These are phyloP conservation scores for Primulina tabacum DNA, from an alignment of 257 asterid genomes.

Conservation along the genomic window DNA sequence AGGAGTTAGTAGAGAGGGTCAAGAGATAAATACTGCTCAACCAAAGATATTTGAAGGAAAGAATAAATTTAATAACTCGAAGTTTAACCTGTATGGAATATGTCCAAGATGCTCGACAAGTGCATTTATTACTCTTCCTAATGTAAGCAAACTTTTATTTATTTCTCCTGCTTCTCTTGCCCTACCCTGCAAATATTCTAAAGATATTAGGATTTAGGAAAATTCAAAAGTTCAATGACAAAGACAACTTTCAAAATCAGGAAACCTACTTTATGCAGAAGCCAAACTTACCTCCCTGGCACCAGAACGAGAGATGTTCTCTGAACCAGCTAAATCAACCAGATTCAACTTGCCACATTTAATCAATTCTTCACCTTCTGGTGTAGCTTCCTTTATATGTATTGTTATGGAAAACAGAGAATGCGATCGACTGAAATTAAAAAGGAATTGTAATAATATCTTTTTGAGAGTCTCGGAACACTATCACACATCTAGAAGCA, in stretches of 20 bases:
- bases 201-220: neutral
- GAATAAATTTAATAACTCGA: neutral
- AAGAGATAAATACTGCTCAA: neutral
- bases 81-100: slow-evolving; percentile 67
- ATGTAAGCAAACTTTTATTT: slow-evolving; percentile 84
- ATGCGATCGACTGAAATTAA: slow-evolving; percentile 82
- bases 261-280: slow-evolving; percentile 4
- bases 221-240: neutral
- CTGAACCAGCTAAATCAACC: slow-evolving; percentile 94
- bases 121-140: slow-evolving; percentile 63
- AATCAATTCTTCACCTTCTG: slow-evolving; percentile 90
- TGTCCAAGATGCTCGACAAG: slow-evolving; percentile 59
- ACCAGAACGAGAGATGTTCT: slow-evolving; percentile 88
- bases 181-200: slow-evolving; percentile 50
- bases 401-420: slow-evolving; percentile 86
- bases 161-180: slow-evolving; percentile 97
- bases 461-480: neutral
- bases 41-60: slow-evolving; percentile 8
- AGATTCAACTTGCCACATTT: slow-evolving; percentile 87
- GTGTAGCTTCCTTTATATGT: slow-evolving; percentile 86
- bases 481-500: neutral
- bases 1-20: slow-evolving; percentile 8
- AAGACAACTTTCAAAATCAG: neutral
- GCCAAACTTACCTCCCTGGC: slow-evolving; percentile 69
- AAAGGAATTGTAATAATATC: slow-evolving; percentile 14